Conservation (phyloP, 2,329 filamentous ascomycete genomes). For the Calonectria montana region DNA sequence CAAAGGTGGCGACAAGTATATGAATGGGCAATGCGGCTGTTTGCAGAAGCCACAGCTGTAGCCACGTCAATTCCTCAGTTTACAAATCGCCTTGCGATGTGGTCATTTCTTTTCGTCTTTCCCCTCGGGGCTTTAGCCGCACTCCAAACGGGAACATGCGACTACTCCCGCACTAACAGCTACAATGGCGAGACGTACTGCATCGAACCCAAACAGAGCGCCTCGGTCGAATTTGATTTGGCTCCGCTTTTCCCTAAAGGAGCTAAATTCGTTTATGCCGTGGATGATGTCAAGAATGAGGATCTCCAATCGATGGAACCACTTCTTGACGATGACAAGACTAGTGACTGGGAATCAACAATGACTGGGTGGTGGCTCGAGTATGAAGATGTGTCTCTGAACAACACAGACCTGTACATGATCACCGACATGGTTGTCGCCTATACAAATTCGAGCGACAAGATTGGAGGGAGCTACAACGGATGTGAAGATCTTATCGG, state of each 20-base stretch:
- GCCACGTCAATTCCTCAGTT: not conserved
- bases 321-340: not conserved
- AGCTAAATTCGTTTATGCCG: slow-evolving; percentile 8
- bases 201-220: not conserved
- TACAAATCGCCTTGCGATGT: not conserved
- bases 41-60: not conserved
- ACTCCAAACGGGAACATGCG: slow-evolving; percentile 5
- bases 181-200: slow-evolving; percentile 5
- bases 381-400: not conserved
- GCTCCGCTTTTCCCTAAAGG: not conserved
- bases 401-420: slow-evolving; percentile 7
- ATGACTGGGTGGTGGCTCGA: slow-evolving; percentile 15
- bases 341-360: not conserved
- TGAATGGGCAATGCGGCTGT: not conserved
- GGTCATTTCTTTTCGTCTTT: not conserved
- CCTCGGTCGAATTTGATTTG: not conserved
- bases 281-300: not conserved
- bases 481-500: not conserved
- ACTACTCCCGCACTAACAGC: not conserved
- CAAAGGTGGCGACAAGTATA: not conserved
- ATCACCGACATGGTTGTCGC: slow-evolving; percentile 4
- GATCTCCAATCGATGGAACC: not conserved
- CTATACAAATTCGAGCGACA: not conserved
- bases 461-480: not conserved
- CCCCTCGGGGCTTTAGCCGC: not conserved